These are phyloP conservation scores for Nannochloris sp. DNA, from an alignment of 139 green algal species.

Conservation along the genomic window DNA sequence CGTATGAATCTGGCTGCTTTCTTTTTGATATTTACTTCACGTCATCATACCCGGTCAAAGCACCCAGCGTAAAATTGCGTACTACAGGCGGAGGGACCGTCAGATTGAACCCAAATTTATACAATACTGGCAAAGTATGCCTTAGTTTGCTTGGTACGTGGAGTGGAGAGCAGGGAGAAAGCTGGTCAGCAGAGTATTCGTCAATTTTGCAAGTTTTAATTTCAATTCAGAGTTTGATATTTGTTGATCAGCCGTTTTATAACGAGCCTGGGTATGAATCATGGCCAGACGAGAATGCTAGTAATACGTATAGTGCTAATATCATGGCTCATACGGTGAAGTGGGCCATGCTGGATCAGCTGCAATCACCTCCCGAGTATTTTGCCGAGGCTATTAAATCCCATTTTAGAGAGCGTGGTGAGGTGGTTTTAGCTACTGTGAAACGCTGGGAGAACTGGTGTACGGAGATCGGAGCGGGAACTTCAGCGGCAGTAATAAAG, in stretches of 20 bases:
- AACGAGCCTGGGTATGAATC: constrained; percentile 61
- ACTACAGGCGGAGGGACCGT: constrained; percentile 61
- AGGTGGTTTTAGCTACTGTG: constrained; percentile 10
- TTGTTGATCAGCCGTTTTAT: constrained; percentile 47
- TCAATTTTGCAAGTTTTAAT: constrained; percentile 70
- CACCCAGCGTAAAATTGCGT: constrained; percentile 55
- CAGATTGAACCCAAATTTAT: constrained; percentile 88
- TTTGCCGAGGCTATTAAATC: constrained; percentile 34
- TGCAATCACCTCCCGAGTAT: constrained; percentile 46
- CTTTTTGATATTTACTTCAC: constrained; percentile 82
- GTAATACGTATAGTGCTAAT: constrained; percentile 16
- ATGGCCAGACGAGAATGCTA: constrained; percentile 31
- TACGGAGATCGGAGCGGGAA: constrained; percentile 4
- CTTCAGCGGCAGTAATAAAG: neutral
- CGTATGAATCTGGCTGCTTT: constrained; percentile 70
- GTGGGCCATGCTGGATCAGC: constrained; percentile 60
- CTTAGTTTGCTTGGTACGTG: constrained; percentile 68
- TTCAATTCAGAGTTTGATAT: constrained; percentile 64
- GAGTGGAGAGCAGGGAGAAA: constrained; percentile 53
- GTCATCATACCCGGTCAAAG: constrained; percentile 56
- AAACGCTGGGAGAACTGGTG: constrained; percentile 9
- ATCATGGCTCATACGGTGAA: constrained; percentile 37
- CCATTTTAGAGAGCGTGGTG: constrained; percentile 21
- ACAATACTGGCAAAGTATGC: constrained; percentile 79
- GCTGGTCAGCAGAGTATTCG: constrained; percentile 57